phyloP scores from a whole-genome alignment of 1,284 basidiomycete species.

The Termitomyces sp. region DNA sequence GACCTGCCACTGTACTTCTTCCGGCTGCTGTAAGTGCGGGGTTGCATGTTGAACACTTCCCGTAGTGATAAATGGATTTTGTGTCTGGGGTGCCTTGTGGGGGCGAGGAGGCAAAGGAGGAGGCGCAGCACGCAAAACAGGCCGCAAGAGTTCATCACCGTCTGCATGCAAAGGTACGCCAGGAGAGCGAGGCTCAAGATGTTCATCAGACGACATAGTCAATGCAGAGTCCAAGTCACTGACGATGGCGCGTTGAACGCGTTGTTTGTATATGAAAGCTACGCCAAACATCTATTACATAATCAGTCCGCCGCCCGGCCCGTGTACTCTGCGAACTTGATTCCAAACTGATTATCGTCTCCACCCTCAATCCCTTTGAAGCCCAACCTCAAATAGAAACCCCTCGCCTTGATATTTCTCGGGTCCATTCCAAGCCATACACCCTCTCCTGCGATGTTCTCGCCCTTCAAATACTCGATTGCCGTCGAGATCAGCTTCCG shows the following conservation, averaged over 20 bases:
- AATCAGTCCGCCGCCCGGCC: slow-evolving; percentile 3
- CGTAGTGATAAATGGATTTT: slow-evolving; percentile 1
- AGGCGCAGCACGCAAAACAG: background rate
- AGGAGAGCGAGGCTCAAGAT: background rate
- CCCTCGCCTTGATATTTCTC: slow-evolving; percentile 49
- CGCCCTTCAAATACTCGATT: slow-evolving; percentile 43
- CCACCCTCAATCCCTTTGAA: slow-evolving; percentile 49
- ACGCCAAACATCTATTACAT: background rate
- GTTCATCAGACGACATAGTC: slow-evolving; percentile 7
- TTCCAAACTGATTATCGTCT: slow-evolving; percentile 40
- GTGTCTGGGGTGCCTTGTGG: slow-evolving; percentile 1
- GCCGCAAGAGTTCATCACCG: background rate
- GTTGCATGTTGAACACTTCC: slow-evolving; percentile 9
- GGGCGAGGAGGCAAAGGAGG: background rate
- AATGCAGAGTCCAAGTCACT: background rate
- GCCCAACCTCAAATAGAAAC: slow-evolving; percentile 54
- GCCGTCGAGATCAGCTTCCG: slow-evolving; percentile 49
- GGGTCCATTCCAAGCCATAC: slow-evolving; percentile 62
- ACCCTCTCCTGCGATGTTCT: slow-evolving; percentile 39
- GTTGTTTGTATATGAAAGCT: background rate
- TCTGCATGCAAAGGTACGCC: background rate
- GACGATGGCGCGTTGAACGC: background rate
- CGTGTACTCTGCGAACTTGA: slow-evolving; percentile 43
- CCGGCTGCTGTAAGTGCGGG: slow-evolving; percentile 9
- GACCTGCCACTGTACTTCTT: slow-evolving; percentile 18